Percentiles rank a stretch among this genome's conserved stretches.
These are phyloP conservation scores for Saksenaea oblongispora DNA, from an alignment of 371 early-diverging fungal genomes.

Conservation along the genomic window DNA sequence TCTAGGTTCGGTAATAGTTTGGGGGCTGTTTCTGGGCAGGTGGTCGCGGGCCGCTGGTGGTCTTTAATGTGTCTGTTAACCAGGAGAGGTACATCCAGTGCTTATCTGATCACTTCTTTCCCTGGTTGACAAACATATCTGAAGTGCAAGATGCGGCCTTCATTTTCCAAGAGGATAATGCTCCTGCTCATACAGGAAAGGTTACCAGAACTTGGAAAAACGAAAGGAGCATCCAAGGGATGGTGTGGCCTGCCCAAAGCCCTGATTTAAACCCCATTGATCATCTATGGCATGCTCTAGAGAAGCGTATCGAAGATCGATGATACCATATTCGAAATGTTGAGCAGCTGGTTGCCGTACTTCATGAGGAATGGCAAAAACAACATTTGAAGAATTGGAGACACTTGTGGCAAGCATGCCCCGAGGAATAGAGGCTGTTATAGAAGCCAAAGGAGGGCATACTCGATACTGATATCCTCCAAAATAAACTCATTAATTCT, in stretches of 20 bases:
- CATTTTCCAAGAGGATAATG: constrained; percentile 39
- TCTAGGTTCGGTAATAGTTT: not conserved
- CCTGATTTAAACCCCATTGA: constrained; percentile 42
- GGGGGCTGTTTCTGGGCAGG: constrained; percentile 3
- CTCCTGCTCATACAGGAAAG: constrained; percentile 27
- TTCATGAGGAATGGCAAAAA: not conserved
- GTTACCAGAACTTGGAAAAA: constrained; percentile 14
- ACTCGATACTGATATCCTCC: no score
- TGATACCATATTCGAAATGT: not conserved
- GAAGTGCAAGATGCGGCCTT: constrained; percentile 11
- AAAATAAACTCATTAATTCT: no score
- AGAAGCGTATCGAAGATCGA: not conserved
- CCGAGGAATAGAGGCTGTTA: not conserved
- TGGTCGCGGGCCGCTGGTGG: not conserved
- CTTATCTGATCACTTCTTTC: not conserved
- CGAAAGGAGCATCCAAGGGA: constrained; percentile 5
- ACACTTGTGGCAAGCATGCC: not conserved
- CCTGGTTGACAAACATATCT: constrained; percentile 4
- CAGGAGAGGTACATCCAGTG: not conserved
- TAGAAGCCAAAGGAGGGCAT: constrained; percentile 2
- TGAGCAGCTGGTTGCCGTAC: not conserved
- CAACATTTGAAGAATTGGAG: not conserved
- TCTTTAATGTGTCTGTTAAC: not conserved
- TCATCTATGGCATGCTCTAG: not conserved
- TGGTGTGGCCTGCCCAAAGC: constrained; percentile 37